Conservation (phyloP, 108 stramenopile genomes). For the Discostella stelligeroides region DNA sequence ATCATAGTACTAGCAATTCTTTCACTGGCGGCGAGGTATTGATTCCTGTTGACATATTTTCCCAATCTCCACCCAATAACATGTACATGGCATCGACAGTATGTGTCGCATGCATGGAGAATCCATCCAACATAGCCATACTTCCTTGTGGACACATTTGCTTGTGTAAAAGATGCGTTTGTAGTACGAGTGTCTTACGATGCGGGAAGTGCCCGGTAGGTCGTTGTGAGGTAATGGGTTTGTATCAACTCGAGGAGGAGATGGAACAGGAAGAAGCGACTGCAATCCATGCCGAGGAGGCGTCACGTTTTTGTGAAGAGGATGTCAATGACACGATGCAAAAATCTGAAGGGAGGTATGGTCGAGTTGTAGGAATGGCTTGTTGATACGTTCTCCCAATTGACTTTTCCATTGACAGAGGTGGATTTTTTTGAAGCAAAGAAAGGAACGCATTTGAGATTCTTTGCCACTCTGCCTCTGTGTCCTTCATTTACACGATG, state of each 20-base stretch:
- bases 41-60: slow-evolving; percentile 18
- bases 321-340: neutral
- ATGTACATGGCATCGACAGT: slow-evolving; percentile 28
- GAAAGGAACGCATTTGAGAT: slow-evolving; percentile 13
- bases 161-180: slow-evolving; percentile 26
- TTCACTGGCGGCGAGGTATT: neutral
- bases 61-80: slow-evolving; percentile 17
- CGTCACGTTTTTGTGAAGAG: slow-evolving; percentile 6
- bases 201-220: slow-evolving; percentile 38
- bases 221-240: slow-evolving; percentile 37
- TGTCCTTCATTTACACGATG: no score
- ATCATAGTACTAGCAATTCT: no score
- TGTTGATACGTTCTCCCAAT: neutral
- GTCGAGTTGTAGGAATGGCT: neutral
- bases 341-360: neutral
- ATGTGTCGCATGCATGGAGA: slow-evolving; percentile 41
- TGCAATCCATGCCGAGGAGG: neutral
- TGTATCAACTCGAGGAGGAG: slow-evolving; percentile 23
- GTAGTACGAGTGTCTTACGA: slow-evolving; percentile 3
- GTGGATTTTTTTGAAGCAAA: no score
- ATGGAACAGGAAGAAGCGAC: no score
- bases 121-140: slow-evolving; percentile 27
- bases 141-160: slow-evolving; percentile 47
- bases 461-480: no score
- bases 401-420: no score